These are phyloP conservation scores for Colletotrichum sp. DNA, from an alignment of 2,329 filamentous ascomycete species.

Conservation along the genomic window DNA sequence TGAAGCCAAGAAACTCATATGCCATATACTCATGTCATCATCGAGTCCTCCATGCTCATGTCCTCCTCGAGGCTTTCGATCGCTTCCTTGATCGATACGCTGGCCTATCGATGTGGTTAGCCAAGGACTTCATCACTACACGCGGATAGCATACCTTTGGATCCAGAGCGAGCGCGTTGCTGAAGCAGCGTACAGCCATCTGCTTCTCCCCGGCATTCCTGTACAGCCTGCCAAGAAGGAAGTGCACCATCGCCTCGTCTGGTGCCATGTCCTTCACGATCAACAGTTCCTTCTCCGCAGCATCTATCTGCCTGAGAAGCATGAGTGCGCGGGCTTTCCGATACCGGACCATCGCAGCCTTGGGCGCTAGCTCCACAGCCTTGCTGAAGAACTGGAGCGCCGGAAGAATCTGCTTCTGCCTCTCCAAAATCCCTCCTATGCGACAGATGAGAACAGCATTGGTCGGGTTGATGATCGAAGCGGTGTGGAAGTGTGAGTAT, in stretches of 20 bases:
- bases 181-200: conserved; percentile 90
- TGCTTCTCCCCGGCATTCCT: conserved; percentile 74
- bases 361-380: conserved; percentile 82
- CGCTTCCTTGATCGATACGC: conserved; percentile 92
- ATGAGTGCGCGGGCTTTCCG: conserved; percentile 90
- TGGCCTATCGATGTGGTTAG: conserved; percentile 64
- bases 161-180: conserved; percentile 92
- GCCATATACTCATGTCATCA: conserved; percentile 54
- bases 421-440: conserved; percentile 88
- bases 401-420: conserved; percentile 79
- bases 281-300: conserved; percentile 82
- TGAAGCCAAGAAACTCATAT: background rate
- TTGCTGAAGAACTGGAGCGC: conserved; percentile 83
- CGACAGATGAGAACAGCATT: conserved; percentile 93
- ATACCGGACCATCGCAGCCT: conserved; percentile 84
- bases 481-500: conserved; percentile 88
- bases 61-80: conserved; percentile 91
- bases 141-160: conserved; percentile 76
- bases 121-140: background rate
- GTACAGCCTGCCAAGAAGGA: conserved; percentile 86
- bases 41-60: conserved; percentile 71
- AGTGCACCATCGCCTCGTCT: conserved; percentile 95
- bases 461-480: conserved; percentile 87
- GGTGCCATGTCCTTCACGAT: conserved; percentile 90
- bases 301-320: conserved; percentile 71